Evolutionary conservation across 192 early-diverging fungal genomes (phyloP), one percentile per base, ranked within the genome.

Genomic region (Oehlia diaphana): DNA sequence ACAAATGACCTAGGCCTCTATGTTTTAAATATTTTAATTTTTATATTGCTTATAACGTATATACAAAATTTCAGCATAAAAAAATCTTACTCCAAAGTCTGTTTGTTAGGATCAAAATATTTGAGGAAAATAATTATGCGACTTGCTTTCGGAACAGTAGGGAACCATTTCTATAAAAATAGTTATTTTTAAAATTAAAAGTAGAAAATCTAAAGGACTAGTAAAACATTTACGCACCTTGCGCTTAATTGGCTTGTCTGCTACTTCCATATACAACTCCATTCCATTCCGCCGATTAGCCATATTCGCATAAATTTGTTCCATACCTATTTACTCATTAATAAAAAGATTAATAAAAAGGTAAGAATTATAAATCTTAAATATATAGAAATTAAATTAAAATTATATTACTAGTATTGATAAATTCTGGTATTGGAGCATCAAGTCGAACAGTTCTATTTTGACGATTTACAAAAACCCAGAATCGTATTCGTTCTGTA

Each of bases 391-490:
- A 26, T 26, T 26, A 26, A 26, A 26, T 26, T 26, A 26, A 26
- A 26, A 26, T 26, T 26, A 26, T 26, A 26, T 26, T 26, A 26
- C 26, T 26, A 26, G 26, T 26, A 26, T 26, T 26, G 26, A 26
- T 26, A 26, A 26, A 0, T 26, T 87, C 85, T 21, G 86, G 82
- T 69, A 93, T 88, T 19, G 93, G 91, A 26, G 82, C 47, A 79
- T 98, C 96, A 12, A 93, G 93, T 53, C 98, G 90, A 33, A 95
- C 81, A 6, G 98, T 98, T 82, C 92, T 92, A 87, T 99, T 99
- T 84, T 96, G 92, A 9, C 98, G 91, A 31, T 92, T 92, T 21
- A 94, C 92, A 79, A 98, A 86, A 1, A 87, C 87, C 98, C 98
- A 99, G 68, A 98, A 80, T 12, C 95, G 89, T 66, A 97, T 86